Base-by-base conservation (phyloP, 169 alveolate species). In the Plasmodium cynomolgi region DNA sequence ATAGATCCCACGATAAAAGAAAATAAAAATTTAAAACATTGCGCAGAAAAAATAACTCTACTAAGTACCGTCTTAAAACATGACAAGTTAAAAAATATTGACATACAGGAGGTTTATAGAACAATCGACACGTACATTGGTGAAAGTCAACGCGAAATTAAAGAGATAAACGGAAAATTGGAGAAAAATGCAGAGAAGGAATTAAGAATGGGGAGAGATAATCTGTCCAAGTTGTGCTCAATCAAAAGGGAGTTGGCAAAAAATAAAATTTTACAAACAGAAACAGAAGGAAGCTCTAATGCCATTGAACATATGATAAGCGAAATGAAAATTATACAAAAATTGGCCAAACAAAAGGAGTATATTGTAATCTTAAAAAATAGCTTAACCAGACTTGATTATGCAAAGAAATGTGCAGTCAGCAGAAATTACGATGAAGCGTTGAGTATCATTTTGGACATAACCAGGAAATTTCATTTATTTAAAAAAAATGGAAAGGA, bases 371-470 rank as follows among this genome's bases (percentile, higher is more conserved):
- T 79, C 26, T 41, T 86, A 86, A 86, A 86, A 86, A 75, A 77
- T 75, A 75, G 81, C 3, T 44, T 86, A 86, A 47, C 15, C 1
- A 86, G 47, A 50, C 47, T 86, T 75, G 93, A 86, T 13, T n/a
- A 86, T 20, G 93, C 93, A 29, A 86, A 86, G 44, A 86, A 86
- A 75, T 86, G 39, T 86, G 82, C 93, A 20, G 86, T 86, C 72
- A 86, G 50, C 68, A 77, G 93, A 47, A 86, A 86, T 54, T 86
- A 86, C 44, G 93, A 86, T 20, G 82, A 86, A 50, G 31, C 86
- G 29, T 56, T 86, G 44, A 8, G 68, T 37, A 33, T 86, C 37
- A 74, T 86, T 75, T 86, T 86, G 68, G 93, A 86, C 29, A 47
- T 86, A 17, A 84, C 81, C 8, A 86, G 68, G 44, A 23, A 50